A percentile compares a stretch with the other conserved stretches of the same genome.
These are phyloP conservation scores for Debaryomyces singareniensis DNA, from an alignment of 1,139 yeast species.

Conservation along the genomic window DNA sequence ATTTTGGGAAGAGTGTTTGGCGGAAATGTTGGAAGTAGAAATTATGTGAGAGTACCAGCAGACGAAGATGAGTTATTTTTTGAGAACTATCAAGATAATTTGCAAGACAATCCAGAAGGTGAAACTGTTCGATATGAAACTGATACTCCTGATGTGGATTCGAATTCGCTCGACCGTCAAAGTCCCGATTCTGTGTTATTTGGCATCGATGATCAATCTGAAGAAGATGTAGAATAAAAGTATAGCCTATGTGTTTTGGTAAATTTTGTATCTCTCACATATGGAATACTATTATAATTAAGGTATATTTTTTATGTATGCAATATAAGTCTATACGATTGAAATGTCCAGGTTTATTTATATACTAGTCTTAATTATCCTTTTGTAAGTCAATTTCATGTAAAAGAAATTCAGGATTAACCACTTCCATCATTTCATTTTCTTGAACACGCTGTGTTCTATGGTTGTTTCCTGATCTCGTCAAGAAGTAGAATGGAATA, in stretches of 20 bases:
- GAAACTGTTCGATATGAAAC: not conserved
- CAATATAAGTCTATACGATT: too few species aligned
- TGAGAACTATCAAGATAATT: slow-evolving; percentile 3
- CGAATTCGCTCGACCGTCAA: not conserved
- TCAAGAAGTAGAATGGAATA: slow-evolving; percentile 44
- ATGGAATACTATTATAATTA: too few species aligned
- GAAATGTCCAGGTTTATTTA: not conserved
- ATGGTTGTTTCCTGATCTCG: slow-evolving; percentile 30
- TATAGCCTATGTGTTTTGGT: too few species aligned
- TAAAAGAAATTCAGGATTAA: slow-evolving; percentile 57
- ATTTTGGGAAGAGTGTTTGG: slow-evolving; percentile 30
- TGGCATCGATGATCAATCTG: slow-evolving; percentile 32
- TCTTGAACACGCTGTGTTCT: slow-evolving; percentile 52
- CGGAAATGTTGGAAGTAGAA: slow-evolving; percentile 16
- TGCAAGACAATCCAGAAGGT: not conserved
- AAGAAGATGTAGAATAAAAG: too few species aligned
- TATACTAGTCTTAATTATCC: slow-evolving; percentile 9
- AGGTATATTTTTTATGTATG: too few species aligned
- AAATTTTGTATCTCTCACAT: too few species aligned
- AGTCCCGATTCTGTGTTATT: slow-evolving; percentile 28
- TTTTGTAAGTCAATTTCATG: slow-evolving; percentile 53
- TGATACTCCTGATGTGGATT: not conserved
- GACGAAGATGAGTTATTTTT: slow-evolving; percentile 43
- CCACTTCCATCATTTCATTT: slow-evolving; percentile 59
- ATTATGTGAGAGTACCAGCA: slow-evolving; percentile 38